Percentiles rank a stretch among this genome's conserved stretches.
phyloP scores from a whole-genome alignment of 129 eudicot genomes.

The Flaveria brownii region DNA sequence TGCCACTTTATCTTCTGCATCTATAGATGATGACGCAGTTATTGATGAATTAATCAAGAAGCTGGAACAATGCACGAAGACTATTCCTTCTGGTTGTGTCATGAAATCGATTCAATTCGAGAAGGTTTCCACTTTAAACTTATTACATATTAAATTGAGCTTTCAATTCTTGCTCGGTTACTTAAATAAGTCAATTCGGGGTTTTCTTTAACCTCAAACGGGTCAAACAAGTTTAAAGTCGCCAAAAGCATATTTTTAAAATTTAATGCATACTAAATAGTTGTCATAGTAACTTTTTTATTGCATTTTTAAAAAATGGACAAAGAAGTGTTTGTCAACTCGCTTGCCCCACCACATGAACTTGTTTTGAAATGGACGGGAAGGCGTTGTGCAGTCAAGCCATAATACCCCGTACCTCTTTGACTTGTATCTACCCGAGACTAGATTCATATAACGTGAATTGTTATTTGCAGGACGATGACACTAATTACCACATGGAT shows the following conservation, averaged over 20 bases:
- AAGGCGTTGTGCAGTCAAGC: neutral
- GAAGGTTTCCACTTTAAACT: conserved; percentile 47
- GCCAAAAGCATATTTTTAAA: neutral
- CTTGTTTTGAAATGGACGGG: neutral
- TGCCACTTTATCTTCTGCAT: conserved; percentile 68
- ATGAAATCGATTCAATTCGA: conserved; percentile 96
- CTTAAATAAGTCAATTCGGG: too few relatives aligned
- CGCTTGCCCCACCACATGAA: neutral
- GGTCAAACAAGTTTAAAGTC: neutral
- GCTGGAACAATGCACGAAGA: conserved; percentile 57
- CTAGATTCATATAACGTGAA: neutral
- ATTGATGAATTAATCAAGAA: conserved; percentile 65
- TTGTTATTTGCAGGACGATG: conserved; percentile 62
- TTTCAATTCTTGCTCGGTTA: too few relatives aligned
- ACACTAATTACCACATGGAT: conserved; percentile 85
- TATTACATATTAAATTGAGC: too few relatives aligned
- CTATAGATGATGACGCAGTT: conserved; percentile 80
- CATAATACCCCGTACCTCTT: neutral
- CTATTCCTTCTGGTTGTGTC: conserved; percentile 52
- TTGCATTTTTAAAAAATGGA: neutral
- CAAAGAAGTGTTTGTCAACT: neutral
- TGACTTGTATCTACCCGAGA: neutral
- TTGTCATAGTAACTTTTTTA: neutral
- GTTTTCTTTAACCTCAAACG: neutral
- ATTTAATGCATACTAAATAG: neutral